Evolutionary conservation across 257 asterid genomes (phyloP).

Genomic region (Oldenlandia corymbosa): DNA sequence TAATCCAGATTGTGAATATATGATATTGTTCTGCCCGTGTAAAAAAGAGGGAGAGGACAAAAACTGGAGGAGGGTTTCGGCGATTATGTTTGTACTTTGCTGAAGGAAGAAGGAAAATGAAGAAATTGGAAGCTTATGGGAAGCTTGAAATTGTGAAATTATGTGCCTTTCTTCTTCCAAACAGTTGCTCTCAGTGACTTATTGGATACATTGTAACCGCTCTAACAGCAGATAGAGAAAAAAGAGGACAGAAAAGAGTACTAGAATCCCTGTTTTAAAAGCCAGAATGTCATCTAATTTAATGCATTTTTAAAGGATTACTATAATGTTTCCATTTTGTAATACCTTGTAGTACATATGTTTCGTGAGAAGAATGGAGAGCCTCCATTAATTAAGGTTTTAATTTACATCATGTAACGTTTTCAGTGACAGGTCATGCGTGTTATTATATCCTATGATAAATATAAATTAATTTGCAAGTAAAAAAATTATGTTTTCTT

Average conservation of each 20-base stretch:
- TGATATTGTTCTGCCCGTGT: not conserved
- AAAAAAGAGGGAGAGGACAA: not conserved
- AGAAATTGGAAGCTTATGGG: slow-evolving; percentile 8
- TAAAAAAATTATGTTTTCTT: no score
- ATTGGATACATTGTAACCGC: slow-evolving; percentile 40
- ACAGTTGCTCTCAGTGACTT: slow-evolving; percentile 22
- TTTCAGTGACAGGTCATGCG: slow-evolving; percentile 27
- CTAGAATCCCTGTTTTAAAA: slow-evolving; percentile 20
- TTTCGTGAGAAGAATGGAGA: not conserved
- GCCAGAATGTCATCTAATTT: slow-evolving; percentile 38
- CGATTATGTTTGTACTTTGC: slow-evolving; percentile 32
- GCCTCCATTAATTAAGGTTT: slow-evolving; percentile 9
- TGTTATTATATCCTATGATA: no score
- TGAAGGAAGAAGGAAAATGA: slow-evolving; percentile 33
- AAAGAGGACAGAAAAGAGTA: slow-evolving; percentile 8
- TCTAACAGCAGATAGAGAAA: slow-evolving; percentile 17
- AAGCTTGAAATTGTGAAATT: slow-evolving; percentile 12
- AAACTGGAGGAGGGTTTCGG: not conserved
- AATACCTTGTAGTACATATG: not conserved
- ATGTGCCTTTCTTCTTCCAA: slow-evolving; percentile 46
- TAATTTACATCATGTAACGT: not conserved
- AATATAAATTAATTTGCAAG: no score
- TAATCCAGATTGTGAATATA: not conserved
- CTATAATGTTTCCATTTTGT: not conserved
- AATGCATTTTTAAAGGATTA: slow-evolving; percentile 20